Evolutionary conservation across 164 flowering plant genomes (phyloP).

Genomic region (Piper betle): DNA sequence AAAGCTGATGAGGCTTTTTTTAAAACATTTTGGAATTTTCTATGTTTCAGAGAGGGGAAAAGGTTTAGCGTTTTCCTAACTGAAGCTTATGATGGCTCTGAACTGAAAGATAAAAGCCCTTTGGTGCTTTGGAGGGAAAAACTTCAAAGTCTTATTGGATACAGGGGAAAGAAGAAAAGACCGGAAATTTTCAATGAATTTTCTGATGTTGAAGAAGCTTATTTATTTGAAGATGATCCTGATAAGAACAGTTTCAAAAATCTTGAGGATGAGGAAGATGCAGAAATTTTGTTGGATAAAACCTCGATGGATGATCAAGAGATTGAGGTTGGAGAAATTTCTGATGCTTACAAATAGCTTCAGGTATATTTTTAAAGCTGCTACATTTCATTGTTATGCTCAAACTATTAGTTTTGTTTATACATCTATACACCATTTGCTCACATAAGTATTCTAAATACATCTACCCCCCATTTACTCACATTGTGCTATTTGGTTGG

Average conservation of each 20-base stretch:
- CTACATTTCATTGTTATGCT: no score
- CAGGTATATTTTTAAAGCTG: no score
- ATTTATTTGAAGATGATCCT: conserved; percentile 26
- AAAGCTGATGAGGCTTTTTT: conserved; percentile 74
- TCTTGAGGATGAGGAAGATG: conserved; percentile 19
- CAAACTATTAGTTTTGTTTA: no score
- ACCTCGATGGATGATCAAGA: conserved; percentile 21
- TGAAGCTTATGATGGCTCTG: conserved; percentile 76
- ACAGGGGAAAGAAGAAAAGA: conserved; percentile 46
- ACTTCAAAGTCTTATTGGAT: conserved; percentile 45
- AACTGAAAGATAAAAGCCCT: conserved; percentile 68
- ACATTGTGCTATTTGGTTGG: no score
- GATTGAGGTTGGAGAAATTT: conserved; percentile 47
- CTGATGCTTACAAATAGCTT: conserved; percentile 23
- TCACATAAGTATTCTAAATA: no score
- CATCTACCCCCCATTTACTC: no score
- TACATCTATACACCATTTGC: no score
- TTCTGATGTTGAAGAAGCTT: conserved; percentile 39
- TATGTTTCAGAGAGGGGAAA: conserved; percentile 91
- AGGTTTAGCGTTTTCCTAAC: conserved; percentile 74
- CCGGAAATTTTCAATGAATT: conserved; percentile 38
- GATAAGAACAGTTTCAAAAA: conserved; percentile 14
- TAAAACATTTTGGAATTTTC: conserved; percentile 86
- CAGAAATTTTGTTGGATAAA: conserved; percentile 18
- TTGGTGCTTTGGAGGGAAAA: conserved; percentile 86